Evolutionary conservation across 2,329 filamentous ascomycete genomes (phyloP), one percentile per base, ranked within the genome.

Genomic region (Aspergillus arachidicola): DNA sequence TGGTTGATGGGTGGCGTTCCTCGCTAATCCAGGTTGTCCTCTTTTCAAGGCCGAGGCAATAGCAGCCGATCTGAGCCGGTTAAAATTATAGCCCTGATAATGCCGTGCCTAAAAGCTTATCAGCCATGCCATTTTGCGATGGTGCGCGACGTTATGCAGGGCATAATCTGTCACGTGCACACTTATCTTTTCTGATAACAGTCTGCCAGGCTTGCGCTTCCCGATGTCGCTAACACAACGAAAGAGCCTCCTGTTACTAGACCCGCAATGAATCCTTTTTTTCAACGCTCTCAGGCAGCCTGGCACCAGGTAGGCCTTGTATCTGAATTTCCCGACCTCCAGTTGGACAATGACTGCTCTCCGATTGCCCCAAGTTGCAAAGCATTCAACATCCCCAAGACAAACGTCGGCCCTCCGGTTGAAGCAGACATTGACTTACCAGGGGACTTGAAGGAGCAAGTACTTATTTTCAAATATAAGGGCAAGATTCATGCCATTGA

Each of bases 401-500:
- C 74, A 12, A 76, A 81, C 21, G 61, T 57, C 19, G 46, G 74
- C 67, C 21, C 74, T 76, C 2, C 74, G 76, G 57, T 66, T 3
- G 65, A 72, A 57, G 68, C 68, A 50, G 68, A 69, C 46, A 32
- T 79, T 71, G 12, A 77, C 67, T 0, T 81, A 80, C 75, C 70
- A 1, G 73, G 75, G 4, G 76, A 80, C 3, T 60, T 88, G 61
- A 82, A 80, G 53, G 82, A 89, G 60, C 88, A 91, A 69, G 86
- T 91, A 0, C 79, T 91, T 21, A 82, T 91, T 0, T 91, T 91
- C 65, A 82, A 83, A 66, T 89, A 89, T 69, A 84, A 82, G 58
- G 86, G 85, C 3, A 87, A 85, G 63, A 81, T 91, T n/a, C 84
- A 91, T 69, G 89, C 89, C 0, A 79, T 91, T 26, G 88, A 91